A percentile compares a stretch with the other conserved stretches of the same genome.
Conservation (phyloP, 2,329 filamentous ascomycete genomes). For the Clonostachys rhizophaga region DNA sequence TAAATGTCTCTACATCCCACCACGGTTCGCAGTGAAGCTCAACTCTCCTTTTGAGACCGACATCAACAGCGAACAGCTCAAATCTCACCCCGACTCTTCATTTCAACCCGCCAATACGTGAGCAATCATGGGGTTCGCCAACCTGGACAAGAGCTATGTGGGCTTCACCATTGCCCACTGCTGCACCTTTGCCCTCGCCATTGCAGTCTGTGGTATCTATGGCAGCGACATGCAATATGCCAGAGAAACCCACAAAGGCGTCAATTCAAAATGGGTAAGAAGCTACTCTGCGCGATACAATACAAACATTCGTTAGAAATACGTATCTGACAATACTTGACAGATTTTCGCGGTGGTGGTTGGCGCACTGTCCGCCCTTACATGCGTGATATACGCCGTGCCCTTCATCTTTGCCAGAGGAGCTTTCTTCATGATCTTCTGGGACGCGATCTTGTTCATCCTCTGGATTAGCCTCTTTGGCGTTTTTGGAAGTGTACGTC, state of each 20-base stretch:
- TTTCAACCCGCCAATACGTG: too few species aligned
- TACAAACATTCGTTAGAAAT: not conserved
- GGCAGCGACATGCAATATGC: conserved; percentile 60
- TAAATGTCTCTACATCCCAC: too few species aligned
- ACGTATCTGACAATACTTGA: conserved; percentile 1
- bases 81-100: too few species aligned
- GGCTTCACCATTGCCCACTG: conserved; percentile 63
- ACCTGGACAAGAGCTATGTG: conserved; percentile 32
- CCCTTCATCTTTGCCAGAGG: conserved; percentile 51
- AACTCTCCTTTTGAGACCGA: too few species aligned
- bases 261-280: conserved; percentile 67
- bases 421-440: conserved; percentile 50
- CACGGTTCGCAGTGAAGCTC: too few species aligned
- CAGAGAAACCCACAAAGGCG: conserved; percentile 36
- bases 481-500: conserved; percentile 64
- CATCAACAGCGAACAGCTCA: too few species aligned
- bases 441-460: conserved; percentile 69
- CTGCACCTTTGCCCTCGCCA: conserved; percentile 69
- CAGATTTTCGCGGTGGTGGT: conserved; percentile 70
- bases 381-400: conserved; percentile 60
- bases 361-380: conserved; percentile 60
- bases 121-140: too few species aligned
- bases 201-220: conserved; percentile 77
- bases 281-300: not conserved
- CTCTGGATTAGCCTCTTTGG: conserved; percentile 82